phyloP scores from a whole-genome alignment of 1,139 yeast genomes.

The Groenewaldozyma sp. region DNA sequence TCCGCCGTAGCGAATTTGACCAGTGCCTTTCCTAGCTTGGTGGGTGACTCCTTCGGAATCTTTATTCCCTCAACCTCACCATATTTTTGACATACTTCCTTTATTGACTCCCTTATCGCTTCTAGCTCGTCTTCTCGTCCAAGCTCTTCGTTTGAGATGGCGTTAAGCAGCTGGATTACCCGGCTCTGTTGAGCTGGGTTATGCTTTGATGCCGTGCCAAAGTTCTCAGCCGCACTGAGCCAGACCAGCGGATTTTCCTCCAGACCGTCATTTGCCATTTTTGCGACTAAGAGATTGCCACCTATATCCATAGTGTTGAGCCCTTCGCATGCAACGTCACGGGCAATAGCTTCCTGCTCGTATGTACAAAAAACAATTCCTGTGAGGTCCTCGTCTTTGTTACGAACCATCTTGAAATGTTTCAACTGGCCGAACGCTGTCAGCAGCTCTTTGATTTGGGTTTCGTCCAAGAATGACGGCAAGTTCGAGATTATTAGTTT shows the following conservation, averaged over 20 bases:
- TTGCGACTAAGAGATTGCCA: conserved; percentile 27
- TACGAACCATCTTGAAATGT: conserved; percentile 28
- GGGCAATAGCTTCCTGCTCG: conserved; percentile 19
- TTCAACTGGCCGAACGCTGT: conserved; percentile 33
- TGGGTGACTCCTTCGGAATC: conserved; percentile 51
- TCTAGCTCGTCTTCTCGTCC: conserved; percentile 41
- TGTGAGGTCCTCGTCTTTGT: conserved; percentile 31
- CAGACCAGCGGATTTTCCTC: conserved; percentile 22
- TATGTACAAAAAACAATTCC: conserved; percentile 41
- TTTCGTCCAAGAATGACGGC: conserved; percentile 33
- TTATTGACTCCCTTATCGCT: conserved; percentile 46
- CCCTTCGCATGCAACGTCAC: conserved; percentile 25
- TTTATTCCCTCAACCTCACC: conserved; percentile 39
- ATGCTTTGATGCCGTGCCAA: conserved; percentile 15
- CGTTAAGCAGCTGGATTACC: conserved; percentile 58
- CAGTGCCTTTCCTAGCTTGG: conserved; percentile 55
- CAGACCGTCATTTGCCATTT: conserved; percentile 29
- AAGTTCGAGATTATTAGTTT: conserved; percentile 36
- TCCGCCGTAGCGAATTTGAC: conserved; percentile 51
- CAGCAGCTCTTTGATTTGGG: conserved; percentile 31
- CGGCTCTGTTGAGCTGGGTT: conserved; percentile 26
- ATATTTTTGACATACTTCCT: conserved; percentile 40
- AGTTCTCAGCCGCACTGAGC: conserved; percentile 19
- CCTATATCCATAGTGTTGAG: conserved; percentile 28
- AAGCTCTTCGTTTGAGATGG: conserved; percentile 56